Evolutionary conservation across 768 basidiomycete genomes (phyloP).

Genomic region (Agaricus subrufescens): DNA sequence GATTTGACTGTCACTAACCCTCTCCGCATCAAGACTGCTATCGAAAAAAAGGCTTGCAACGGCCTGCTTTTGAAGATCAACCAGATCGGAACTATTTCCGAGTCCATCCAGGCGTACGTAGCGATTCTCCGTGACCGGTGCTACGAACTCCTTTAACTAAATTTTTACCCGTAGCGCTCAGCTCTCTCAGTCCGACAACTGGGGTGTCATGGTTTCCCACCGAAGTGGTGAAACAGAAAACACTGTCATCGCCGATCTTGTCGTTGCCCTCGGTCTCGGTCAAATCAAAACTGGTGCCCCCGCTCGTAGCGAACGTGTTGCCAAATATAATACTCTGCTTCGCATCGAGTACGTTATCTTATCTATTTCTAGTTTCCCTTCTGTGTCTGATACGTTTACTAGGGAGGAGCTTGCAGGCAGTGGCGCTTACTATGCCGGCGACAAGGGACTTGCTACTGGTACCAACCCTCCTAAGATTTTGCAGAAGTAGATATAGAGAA

Average conservation of each 20-base stretch:
- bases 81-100: conserved; percentile 98
- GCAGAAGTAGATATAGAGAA: conserved; percentile 45
- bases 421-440: conserved; percentile 70
- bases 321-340: conserved; percentile 88
- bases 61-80: conserved; percentile 98
- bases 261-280: conserved; percentile 87
- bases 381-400: conserved; percentile 8
- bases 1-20: conserved; percentile 99
- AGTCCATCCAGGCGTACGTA: conserved; percentile 96
- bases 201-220: conserved; percentile 99
- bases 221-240: conserved; percentile 98
- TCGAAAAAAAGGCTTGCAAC: conserved; percentile 99
- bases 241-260: conserved; percentile 93
- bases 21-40: conserved; percentile 94
- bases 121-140: background rate
- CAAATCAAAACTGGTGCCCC: conserved; percentile 99
- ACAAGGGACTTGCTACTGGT: conserved; percentile 77
- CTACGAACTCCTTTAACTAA: background rate
- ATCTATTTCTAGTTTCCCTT: background rate
- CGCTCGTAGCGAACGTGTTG: conserved; percentile 92
- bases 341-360: conserved; percentile 71
- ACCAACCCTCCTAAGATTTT: conserved; percentile 64
- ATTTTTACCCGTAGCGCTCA: conserved; percentile 58
- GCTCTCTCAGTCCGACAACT: conserved; percentile 90
- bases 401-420: conserved; percentile 55